Evolutionary conservation across 805 yeast species (phyloP).

Genomic region (Starmerella cellae): DNA sequence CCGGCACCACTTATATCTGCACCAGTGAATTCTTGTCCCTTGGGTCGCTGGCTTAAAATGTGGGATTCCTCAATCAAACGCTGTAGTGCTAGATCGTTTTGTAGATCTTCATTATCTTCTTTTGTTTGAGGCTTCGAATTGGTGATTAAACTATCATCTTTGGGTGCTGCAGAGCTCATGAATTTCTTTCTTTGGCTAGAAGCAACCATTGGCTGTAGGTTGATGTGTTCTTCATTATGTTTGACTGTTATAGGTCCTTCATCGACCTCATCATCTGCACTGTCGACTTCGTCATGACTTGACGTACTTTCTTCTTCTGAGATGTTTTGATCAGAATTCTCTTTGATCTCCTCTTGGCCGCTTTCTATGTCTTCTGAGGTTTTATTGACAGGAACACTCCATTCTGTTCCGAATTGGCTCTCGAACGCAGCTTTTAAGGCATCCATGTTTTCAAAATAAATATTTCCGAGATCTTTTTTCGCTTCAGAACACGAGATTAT

Average conservation of each 20-base stretch:
- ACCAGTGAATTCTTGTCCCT: conserved; percentile 23
- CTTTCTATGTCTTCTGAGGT: background rate
- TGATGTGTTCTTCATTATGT: conserved; percentile 24
- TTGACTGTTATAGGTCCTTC: conserved; percentile 26
- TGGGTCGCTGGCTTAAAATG: conserved; percentile 31
- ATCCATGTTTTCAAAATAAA: conserved; percentile 6
- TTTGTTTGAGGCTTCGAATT: conserved; percentile 11
- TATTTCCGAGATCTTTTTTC: too few relatives aligned
- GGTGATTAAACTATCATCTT: conserved; percentile 14
- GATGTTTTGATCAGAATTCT: background rate
- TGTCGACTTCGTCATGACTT: background rate
- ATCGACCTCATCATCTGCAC: background rate
- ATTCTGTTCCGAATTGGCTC: conserved; percentile 26
- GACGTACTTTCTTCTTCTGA: background rate
- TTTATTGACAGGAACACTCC: conserved; percentile 20
- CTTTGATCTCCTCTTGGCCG: background rate
- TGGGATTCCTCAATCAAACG: conserved; percentile 57
- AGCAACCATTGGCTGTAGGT: conserved; percentile 8
- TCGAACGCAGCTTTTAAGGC: conserved; percentile 26
- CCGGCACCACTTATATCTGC: conserved; percentile 26
- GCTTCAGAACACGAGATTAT: too few relatives aligned
- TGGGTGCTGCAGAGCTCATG: conserved; percentile 26
- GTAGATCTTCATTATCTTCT: conserved; percentile 38
- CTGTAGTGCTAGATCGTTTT: conserved; percentile 57
- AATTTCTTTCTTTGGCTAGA: conserved; percentile 21